Conservation (phyloP, 108 stramenopile species). For the Nitzschia sp. region DNA sequence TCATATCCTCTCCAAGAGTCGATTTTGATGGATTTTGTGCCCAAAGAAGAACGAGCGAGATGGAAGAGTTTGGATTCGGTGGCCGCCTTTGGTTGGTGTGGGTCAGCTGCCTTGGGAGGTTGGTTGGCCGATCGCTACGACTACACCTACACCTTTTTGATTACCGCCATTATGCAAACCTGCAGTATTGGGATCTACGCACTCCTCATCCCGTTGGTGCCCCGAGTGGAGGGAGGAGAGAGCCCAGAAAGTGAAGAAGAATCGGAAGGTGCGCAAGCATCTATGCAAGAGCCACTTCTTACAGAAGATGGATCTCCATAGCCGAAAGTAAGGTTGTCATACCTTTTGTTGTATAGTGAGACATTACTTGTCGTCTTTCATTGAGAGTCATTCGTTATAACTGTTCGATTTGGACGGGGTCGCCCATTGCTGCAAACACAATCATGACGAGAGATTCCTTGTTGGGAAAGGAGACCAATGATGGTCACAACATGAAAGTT, state of each 20-base stretch:
- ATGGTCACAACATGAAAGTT: too few relatives aligned
- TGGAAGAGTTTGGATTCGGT: conserved; percentile 68
- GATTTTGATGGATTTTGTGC: conserved; percentile 71
- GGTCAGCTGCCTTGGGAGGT: conserved; percentile 74
- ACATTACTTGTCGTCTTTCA: too few relatives aligned
- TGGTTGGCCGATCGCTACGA: conserved; percentile 57
- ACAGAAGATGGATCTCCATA: too few relatives aligned
- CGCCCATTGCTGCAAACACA: too few relatives aligned
- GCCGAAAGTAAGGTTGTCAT: too few relatives aligned
- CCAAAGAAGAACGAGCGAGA: conserved; percentile 51
- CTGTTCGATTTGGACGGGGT: too few relatives aligned
- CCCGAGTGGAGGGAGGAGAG: conserved; percentile 32
- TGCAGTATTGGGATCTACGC: conserved; percentile 27
- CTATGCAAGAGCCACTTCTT: too few relatives aligned
- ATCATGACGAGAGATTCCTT: too few relatives aligned
- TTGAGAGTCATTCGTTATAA: too few relatives aligned
- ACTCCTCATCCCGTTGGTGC: conserved; percentile 52
- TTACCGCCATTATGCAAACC: conserved; percentile 63
- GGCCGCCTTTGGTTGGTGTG: conserved; percentile 75
- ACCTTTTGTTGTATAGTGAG: too few relatives aligned
- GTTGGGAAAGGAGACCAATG: too few relatives aligned
- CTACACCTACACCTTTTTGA: conserved; percentile 63
- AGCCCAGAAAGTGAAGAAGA: not conserved
- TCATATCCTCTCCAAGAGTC: conserved; percentile 51
- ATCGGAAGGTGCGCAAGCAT: not conserved